These are phyloP conservation scores for Phytophthora pseudosyringae DNA, from an alignment of 352 stramenopile genomes.

Conservation along the genomic window DNA sequence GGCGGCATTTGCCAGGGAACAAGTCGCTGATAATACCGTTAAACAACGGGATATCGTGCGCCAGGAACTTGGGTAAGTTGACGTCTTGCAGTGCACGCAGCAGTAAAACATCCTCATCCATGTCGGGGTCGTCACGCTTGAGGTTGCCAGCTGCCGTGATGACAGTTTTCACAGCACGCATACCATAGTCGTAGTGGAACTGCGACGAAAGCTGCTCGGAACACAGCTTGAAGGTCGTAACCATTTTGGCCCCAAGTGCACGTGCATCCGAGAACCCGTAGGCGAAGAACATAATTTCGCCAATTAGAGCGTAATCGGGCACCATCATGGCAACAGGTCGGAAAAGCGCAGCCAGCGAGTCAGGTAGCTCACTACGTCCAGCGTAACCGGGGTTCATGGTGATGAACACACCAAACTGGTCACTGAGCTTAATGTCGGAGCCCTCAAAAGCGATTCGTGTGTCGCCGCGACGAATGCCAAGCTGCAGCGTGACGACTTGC, in stretches of 20 bases:
- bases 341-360: slow-evolving; percentile 88
- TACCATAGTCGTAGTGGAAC: slow-evolving; percentile 93
- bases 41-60: slow-evolving; percentile 95
- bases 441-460: slow-evolving; percentile 94
- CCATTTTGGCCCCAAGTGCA: slow-evolving; percentile 78
- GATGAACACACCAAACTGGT: slow-evolving; percentile 92
- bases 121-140: slow-evolving; percentile 92
- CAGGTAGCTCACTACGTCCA: slow-evolving; percentile 86
- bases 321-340: slow-evolving; percentile 93
- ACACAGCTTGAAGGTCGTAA: slow-evolving; percentile 90
- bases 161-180: slow-evolving; percentile 91
- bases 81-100: slow-evolving; percentile 95
- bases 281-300: slow-evolving; percentile 92
- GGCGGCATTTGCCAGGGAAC: slow-evolving; percentile 92
- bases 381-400: slow-evolving; percentile 93
- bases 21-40: slow-evolving; percentile 96
- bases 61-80: slow-evolving; percentile 96
- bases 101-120: slow-evolving; percentile 94
- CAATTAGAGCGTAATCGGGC: slow-evolving; percentile 90
- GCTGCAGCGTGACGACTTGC: slow-evolving; percentile 93
- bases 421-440: slow-evolving; percentile 94
- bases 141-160: slow-evolving; percentile 89
- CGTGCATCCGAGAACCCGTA: slow-evolving; percentile 72
- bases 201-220: slow-evolving; percentile 91
- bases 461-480: slow-evolving; percentile 83